Evolutionary conservation across 1,284 basidiomycete genomes (phyloP).

Genomic region (Tremellales sp.): DNA sequence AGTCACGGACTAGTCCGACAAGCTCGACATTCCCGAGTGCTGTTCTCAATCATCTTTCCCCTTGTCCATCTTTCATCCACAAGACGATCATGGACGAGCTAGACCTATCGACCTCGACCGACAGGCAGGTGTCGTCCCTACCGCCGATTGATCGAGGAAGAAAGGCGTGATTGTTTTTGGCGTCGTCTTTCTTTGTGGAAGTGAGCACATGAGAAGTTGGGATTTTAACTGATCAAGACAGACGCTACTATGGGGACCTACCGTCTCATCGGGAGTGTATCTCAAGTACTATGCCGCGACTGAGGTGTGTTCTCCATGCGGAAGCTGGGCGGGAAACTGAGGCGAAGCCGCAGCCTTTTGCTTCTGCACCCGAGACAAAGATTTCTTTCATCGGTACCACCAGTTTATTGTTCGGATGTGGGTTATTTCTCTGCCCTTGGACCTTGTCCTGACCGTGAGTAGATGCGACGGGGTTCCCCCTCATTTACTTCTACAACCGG

Average conservation of each 20-base stretch:
- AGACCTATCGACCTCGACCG: no score
- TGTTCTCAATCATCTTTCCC: no score
- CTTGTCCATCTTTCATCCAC: no score
- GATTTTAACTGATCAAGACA: no score
- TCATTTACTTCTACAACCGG: conserved; percentile 24
- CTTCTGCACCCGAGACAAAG: conserved; percentile 13
- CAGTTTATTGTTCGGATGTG: conserved; percentile 16
- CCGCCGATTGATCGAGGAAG: conserved; percentile 16
- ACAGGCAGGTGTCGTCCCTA: conserved; percentile 14
- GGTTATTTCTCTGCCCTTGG: background rate
- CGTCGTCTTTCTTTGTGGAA: conserved; percentile 20
- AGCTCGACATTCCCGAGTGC: no score
- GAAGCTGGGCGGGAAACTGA: no score
- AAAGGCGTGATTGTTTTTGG: conserved; percentile 20
- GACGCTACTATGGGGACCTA: conserved; percentile 21
- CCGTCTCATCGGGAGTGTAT: conserved; percentile 21
- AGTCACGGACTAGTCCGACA: no score
- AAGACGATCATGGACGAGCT: no score
- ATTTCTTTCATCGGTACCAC: conserved; percentile 21
- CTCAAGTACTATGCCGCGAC: conserved; percentile 19
- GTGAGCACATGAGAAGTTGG: no score
- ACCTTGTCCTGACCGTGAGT: background rate
- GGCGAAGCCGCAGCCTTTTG: conserved; percentile 13
- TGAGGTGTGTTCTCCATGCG: conserved; percentile 5
- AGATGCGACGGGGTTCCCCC: conserved; percentile 17